Percentiles rank a stretch among this genome's conserved stretches.
Conservation (phyloP, 257 asterid genomes). For the Solanum chilense region DNA sequence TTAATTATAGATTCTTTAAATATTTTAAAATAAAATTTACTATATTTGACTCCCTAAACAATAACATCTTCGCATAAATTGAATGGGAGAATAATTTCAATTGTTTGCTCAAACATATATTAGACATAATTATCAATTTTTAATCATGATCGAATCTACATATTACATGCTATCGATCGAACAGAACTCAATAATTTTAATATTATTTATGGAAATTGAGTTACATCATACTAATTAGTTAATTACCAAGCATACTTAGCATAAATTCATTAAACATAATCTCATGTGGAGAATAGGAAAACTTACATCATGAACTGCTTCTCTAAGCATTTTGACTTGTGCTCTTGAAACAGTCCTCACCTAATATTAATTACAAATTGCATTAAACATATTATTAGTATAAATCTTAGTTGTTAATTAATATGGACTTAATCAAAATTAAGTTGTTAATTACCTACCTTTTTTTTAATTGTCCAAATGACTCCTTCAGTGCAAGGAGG, state of each 20-base stretch:
- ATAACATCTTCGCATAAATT: not conserved
- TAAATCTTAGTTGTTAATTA: not conserved
- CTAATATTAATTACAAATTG: constrained; percentile 14
- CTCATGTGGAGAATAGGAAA: not conserved
- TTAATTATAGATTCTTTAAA: too few species aligned
- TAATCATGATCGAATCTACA: not conserved
- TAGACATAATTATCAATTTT: not conserved
- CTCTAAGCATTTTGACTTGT: constrained; percentile 48
- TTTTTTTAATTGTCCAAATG: constrained; percentile 48
- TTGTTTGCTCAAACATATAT: not conserved
- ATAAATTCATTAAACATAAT: not conserved
- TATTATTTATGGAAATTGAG: not conserved
- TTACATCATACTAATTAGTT: not conserved
- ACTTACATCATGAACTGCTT: constrained; percentile 70
- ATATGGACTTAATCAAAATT: not conserved
- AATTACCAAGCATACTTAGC: not conserved
- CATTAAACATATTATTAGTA: not conserved
- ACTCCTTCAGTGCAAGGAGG: constrained; percentile 80
- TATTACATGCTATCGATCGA: not conserved
- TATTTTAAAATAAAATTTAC: too few species aligned
- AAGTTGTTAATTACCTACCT: constrained; percentile 17
- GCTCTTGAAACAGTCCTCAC: constrained; percentile 47
- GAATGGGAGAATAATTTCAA: not conserved
- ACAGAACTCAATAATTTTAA: too few species aligned
- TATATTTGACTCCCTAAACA: not conserved